These are phyloP conservation scores for Rhynchosporium agropyri DNA, from an alignment of 2,329 filamentous ascomycete species.

Conservation along the genomic window DNA sequence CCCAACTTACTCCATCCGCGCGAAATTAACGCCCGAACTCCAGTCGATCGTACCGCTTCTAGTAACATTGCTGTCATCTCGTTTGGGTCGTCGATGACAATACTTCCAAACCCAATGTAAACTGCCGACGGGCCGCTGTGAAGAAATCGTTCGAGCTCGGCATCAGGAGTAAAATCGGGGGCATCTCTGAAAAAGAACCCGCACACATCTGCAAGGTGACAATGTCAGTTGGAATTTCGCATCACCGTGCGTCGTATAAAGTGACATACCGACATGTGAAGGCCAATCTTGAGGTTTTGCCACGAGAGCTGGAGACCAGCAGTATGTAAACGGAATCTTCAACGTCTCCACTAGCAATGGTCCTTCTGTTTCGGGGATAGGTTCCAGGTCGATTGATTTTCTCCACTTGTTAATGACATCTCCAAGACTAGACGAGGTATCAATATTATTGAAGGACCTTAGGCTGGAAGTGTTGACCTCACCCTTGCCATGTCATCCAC, in stretches of 20 bases:
- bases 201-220: conserved; percentile 53
- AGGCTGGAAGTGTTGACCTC: not conserved
- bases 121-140: conserved; percentile 27
- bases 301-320: conserved; percentile 29
- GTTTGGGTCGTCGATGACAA: conserved; percentile 43
- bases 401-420: conserved; percentile 20
- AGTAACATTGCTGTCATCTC: conserved; percentile 44
- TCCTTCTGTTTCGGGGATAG: conserved; percentile 43
- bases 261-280: conserved; percentile 22
- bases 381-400: conserved; percentile 13
- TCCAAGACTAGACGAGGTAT: conserved; percentile 1
- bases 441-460: not conserved
- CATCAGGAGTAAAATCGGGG: conserved; percentile 48
- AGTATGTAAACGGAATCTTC: conserved; percentile 28
- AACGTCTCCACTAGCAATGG: conserved; percentile 33
- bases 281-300: conserved; percentile 30
- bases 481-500: conserved; percentile 54
- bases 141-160: conserved; percentile 28
- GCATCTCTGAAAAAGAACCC: conserved; percentile 76
- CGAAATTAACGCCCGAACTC: conserved; percentile 45
- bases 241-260: conserved; percentile 29
- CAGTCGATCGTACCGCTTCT: conserved; percentile 41
- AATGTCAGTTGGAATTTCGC: not conserved
- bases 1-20: conserved; percentile 45
- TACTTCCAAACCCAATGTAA: conserved; percentile 34